These are phyloP conservation scores for Termitomyces sp. DNA, from an alignment of 768 basidiomycete genomes.

Conservation along the genomic window DNA sequence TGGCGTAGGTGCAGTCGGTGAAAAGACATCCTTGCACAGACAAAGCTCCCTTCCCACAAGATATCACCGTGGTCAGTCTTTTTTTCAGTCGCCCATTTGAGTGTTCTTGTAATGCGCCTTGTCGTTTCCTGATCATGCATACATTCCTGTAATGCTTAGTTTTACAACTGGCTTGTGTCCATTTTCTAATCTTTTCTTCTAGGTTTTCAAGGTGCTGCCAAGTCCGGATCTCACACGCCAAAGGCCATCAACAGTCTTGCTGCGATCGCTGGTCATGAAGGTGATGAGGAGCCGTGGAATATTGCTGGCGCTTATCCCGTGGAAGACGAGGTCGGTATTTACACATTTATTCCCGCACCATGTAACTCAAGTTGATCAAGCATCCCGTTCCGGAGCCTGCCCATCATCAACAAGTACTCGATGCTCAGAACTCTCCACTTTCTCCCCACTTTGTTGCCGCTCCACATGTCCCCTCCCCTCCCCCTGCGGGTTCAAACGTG, in stretches of 20 bases:
- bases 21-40: constrained; percentile 73
- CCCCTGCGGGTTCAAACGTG: constrained; percentile 64
- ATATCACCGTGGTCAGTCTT: constrained; percentile 63
- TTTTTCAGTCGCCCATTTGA: constrained; percentile 3
- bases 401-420: constrained; percentile 46
- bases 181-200: constrained; percentile 14
- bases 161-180: constrained; percentile 1
- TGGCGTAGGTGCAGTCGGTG: constrained; percentile 77
- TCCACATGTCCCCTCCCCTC: constrained; percentile 58
- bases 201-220: constrained; percentile 51
- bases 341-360: not conserved
- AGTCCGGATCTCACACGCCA: constrained; percentile 60
- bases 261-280: constrained; percentile 82
- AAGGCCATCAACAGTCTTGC: constrained; percentile 78
- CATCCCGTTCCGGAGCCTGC: constrained; percentile 20
- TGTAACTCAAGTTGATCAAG: constrained; percentile 15
- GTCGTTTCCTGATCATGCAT: constrained; percentile 17
- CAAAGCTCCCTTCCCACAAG: constrained; percentile 78
- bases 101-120: constrained; percentile 10
- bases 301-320: constrained; percentile 48
- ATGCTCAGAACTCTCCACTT: constrained; percentile 50
- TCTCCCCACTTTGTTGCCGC: constrained; percentile 54
- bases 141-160: constrained; percentile 17
- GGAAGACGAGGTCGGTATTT: constrained; percentile 57
- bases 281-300: constrained; percentile 88